phyloP scores from a whole-genome alignment of 768 basidiomycete genomes.

The Suillus alpinus region DNA sequence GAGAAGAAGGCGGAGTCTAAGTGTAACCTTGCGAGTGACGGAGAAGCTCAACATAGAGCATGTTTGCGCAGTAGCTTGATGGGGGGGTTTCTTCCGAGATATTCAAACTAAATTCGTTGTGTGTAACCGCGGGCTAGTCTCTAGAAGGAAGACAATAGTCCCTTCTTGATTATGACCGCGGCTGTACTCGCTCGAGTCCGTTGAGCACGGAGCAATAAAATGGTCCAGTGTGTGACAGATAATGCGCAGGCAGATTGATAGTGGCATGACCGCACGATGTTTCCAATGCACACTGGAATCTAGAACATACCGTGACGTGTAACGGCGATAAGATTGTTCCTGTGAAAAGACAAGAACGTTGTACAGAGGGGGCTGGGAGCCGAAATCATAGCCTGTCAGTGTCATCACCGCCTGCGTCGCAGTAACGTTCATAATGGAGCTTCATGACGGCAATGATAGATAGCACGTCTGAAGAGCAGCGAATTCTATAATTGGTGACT shows the following conservation, averaged over 20 bases:
- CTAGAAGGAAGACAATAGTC: not conserved
- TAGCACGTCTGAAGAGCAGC: not conserved
- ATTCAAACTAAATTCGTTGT: not conserved
- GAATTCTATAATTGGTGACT: not conserved
- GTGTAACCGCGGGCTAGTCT: not conserved
- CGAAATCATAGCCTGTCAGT: not conserved
- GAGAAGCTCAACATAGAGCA: not conserved
- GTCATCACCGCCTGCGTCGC: not conserved
- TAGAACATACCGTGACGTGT: not conserved
- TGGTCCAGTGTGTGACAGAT: not conserved
- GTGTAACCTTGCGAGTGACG: not conserved
- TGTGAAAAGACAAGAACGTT: not conserved
- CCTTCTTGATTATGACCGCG: not conserved
- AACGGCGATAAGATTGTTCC: not conserved
- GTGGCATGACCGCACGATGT: not conserved
- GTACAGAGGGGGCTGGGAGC: not conserved
- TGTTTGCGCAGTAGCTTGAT: not conserved
- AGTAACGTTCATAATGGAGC: slow-evolving; percentile 2
- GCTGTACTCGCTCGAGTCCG: not conserved
- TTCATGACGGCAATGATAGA: not conserved
- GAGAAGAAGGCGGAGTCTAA: not conserved
- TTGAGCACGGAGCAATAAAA: not conserved
- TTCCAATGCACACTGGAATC: not conserved
- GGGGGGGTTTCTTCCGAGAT: not conserved
- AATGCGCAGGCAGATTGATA: not conserved